Percentiles rank a stretch among this genome's conserved stretches.
Conservation (phyloP, 352 stramenopile species). For the Plasmopara muralis region DNA sequence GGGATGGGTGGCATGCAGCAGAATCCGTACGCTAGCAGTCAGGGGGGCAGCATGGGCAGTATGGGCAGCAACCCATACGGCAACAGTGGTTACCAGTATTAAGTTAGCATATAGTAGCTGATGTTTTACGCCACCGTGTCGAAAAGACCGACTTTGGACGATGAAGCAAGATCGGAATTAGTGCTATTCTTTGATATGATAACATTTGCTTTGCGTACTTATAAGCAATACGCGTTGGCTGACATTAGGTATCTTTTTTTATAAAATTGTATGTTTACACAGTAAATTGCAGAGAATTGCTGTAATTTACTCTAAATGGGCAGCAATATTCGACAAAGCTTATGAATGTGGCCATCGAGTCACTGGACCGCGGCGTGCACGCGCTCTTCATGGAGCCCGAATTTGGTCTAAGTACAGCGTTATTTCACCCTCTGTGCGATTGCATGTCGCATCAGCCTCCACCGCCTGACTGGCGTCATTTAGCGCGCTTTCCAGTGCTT, state of each 20-base stretch:
- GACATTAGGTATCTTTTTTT: too few relatives aligned
- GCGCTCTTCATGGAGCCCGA: constrained; percentile 32
- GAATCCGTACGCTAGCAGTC: constrained; percentile 53
- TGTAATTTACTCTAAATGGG: background rate
- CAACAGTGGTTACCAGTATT: constrained; percentile 47
- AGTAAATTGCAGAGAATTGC: too few relatives aligned
- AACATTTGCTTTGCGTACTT: too few relatives aligned
- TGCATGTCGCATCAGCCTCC: constrained; percentile 17
- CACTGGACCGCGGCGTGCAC: constrained; percentile 35
- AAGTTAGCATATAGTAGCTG: constrained; percentile 14
- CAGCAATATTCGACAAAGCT: background rate
- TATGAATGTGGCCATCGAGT: constrained; percentile 29
- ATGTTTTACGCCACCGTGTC: constrained; percentile 2
- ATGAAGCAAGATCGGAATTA: constrained; percentile 15
- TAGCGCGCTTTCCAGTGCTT: constrained; percentile 39
- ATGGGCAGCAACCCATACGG: constrained; percentile 48
- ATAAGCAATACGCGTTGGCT: too few relatives aligned
- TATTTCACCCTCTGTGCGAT: constrained; percentile 35
- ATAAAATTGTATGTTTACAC: too few relatives aligned
- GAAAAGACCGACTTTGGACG: constrained; percentile 20
- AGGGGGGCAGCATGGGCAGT: constrained; percentile 14
- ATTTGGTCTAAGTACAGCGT: background rate
- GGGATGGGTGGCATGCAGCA: constrained; percentile 38
- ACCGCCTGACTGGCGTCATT: constrained; percentile 22
- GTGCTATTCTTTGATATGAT: constrained; percentile 15